These are phyloP conservation scores for Aspergillus sp. DNA, from an alignment of 2,329 filamentous ascomycete species.

Conservation along the genomic window DNA sequence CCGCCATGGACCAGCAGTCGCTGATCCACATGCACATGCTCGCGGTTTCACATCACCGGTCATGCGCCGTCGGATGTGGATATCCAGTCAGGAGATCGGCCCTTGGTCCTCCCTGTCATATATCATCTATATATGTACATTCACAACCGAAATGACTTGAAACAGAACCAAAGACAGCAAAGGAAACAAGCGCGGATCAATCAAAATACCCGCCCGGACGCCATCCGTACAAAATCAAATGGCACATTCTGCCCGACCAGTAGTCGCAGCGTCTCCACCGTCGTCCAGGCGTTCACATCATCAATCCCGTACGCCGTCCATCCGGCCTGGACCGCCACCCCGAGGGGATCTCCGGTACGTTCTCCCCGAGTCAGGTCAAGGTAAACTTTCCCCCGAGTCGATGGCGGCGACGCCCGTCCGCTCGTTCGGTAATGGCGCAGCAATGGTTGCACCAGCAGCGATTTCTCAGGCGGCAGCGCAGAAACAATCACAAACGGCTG, in stretches of 20 bases:
- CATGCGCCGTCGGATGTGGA: background rate
- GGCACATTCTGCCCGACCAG: constrained; percentile 84
- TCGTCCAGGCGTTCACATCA: constrained; percentile 80
- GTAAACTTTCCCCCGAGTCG: constrained; percentile 64
- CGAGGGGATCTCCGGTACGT: constrained; percentile 65
- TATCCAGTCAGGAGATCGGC: background rate
- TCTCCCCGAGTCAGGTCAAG: constrained; percentile 71
- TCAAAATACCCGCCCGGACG: constrained; percentile 55
- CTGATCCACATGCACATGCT: too few relatives aligned
- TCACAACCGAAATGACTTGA: constrained; percentile 1
- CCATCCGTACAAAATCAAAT: constrained; percentile 80
- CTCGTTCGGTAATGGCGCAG: constrained; percentile 65
- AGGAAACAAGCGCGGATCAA: constrained; percentile 23
- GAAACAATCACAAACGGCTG: constrained; percentile 80
- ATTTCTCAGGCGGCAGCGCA: constrained; percentile 74
- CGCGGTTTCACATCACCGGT: background rate
- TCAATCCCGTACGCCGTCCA: constrained; percentile 77
- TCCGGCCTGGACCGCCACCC: constrained; percentile 69
- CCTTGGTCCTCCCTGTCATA: background rate
- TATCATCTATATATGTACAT: constrained; percentile 3
- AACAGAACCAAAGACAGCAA: background rate
- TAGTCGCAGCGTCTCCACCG: constrained; percentile 73
- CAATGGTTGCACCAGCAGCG: constrained; percentile 72
- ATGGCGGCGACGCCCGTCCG: constrained; percentile 34
- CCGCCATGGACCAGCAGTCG: background rate